phyloP scores from a whole-genome alignment of 2,329 filamentous ascomycete genomes.

The Xylariomycetidae sp. region DNA sequence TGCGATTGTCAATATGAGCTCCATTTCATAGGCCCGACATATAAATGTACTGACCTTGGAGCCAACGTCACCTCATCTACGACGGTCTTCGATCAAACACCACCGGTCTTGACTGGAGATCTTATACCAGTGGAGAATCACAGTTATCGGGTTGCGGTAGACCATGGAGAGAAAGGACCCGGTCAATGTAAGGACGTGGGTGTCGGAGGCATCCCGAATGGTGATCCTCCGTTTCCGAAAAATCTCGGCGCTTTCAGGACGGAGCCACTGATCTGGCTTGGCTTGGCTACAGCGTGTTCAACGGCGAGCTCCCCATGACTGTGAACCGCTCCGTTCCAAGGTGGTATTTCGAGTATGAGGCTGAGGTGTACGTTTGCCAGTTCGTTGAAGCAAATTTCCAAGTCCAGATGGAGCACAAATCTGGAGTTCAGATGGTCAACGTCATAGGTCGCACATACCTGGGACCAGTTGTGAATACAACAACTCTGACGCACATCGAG shows the following conservation, averaged over 20 bases:
- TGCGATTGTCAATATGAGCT: conserved; percentile 36
- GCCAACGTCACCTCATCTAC: conserved; percentile 20
- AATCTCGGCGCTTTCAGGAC: conserved; percentile 33
- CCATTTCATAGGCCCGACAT: conserved; percentile 33
- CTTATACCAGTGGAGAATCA: conserved; percentile 28
- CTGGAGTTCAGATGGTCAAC: conserved; percentile 22
- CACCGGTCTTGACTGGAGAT: conserved; percentile 28
- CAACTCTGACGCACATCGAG: conserved; percentile 3
- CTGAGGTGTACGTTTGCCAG: conserved; percentile 33
- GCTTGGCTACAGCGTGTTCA: conserved; percentile 23
- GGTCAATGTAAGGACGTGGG: conserved; percentile 20
- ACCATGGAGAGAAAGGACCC: conserved; percentile 29
- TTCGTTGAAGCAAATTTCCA: conserved; percentile 32
- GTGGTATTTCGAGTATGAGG: conserved; percentile 28
- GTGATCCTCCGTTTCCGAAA: conserved; percentile 20
- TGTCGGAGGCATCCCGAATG: conserved; percentile 27
- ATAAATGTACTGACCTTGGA: conserved; percentile 31
- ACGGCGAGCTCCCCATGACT: conserved; percentile 16
- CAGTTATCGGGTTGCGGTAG: conserved; percentile 30
- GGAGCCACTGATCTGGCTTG: conserved; percentile 35
- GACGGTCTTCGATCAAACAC: conserved; percentile 21
- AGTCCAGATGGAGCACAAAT: conserved; percentile 29
- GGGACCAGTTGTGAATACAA: conserved; percentile 23
- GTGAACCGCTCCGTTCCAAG: conserved; percentile 15
- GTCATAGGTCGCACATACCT: conserved; percentile 22